These are phyloP conservation scores for Onygenales sp. DNA, from an alignment of 2,329 filamentous ascomycete genomes.

Conservation along the genomic window DNA sequence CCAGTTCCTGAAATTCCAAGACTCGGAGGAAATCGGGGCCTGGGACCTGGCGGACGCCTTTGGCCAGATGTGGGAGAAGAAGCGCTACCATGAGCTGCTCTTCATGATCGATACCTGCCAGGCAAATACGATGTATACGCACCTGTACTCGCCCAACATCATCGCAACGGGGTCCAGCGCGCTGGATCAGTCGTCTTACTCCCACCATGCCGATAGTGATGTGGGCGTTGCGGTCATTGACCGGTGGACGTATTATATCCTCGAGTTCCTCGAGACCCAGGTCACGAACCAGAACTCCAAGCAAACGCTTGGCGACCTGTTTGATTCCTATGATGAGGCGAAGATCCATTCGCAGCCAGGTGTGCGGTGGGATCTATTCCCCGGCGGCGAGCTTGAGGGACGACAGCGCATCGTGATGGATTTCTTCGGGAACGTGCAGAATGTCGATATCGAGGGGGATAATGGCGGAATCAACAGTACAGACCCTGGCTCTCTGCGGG, in stretches of 20 bases:
- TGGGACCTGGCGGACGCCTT: conserved; percentile 96
- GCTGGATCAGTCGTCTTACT: conserved; percentile 93
- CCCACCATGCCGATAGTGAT: conserved; percentile 95
- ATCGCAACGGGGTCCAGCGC: conserved; percentile 95
- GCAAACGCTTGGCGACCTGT: conserved; percentile 83
- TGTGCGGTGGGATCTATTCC: conserved; percentile 90
- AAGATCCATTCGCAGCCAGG: conserved; percentile 93
- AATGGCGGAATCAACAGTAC: conserved; percentile 42
- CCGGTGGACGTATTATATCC: conserved; percentile 95
- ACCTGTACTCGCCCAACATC: conserved; percentile 96
- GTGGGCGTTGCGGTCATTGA: conserved; percentile 98
- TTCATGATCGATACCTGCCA: conserved; percentile 99
- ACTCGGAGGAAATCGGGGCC: conserved; percentile 92
- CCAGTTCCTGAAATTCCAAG: conserved; percentile 97
- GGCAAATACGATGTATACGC: conserved; percentile 98
- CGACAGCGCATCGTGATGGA: conserved; percentile 79
- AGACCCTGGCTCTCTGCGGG: conserved; percentile 43
- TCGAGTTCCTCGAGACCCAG: conserved; percentile 89
- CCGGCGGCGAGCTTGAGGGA: conserved; percentile 67
- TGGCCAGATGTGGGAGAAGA: conserved; percentile 99
- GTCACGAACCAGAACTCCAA: conserved; percentile 79
- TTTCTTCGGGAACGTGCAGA: conserved; percentile 97
- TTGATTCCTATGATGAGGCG: conserved; percentile 88
- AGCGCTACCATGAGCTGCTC: conserved; percentile 93
- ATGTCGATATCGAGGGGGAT: conserved; percentile 73